Conservation (phyloP, 495 filamentous ascomycete species). For the Oidiodendron maius region DNA sequence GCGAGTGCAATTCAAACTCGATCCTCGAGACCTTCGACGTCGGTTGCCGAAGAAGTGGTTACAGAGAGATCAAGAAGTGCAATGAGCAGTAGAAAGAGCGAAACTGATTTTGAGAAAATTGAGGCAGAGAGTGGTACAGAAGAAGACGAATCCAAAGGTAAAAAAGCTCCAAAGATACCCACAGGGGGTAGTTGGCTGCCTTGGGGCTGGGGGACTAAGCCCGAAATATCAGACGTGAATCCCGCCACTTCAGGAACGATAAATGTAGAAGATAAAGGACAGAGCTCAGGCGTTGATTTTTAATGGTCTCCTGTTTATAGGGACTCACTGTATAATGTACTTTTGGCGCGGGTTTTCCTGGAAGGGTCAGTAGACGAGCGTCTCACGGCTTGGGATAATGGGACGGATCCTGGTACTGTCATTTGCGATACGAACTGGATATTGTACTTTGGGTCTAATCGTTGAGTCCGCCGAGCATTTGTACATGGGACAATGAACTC, state of each 20-base stretch:
- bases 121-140: conserved; percentile 57
- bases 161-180: conserved; percentile 13
- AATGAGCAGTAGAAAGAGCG: conserved; percentile 29
- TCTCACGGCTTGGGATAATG: conserved; percentile 1
- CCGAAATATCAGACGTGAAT: conserved; percentile 5
- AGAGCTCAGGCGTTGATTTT: conserved; percentile 19
- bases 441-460: not conserved
- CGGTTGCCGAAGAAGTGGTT: conserved; percentile 6
- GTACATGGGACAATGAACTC: too few relatives aligned
- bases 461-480: too few relatives aligned
- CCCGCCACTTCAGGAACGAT: conserved; percentile 5
- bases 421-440: not conserved
- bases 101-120: conserved; percentile 78
- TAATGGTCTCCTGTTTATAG: conserved; percentile 7
- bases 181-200: conserved; percentile 50
- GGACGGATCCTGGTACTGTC: not conserved
- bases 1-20: conserved; percentile 34
- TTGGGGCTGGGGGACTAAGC: conserved; percentile 46
- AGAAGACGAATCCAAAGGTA: conserved; percentile 35
- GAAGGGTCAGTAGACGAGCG: not conserved
- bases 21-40: not conserved
- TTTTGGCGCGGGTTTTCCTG: not conserved
- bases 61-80: conserved; percentile 34
- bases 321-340: not conserved
- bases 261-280: conserved; percentile 7